Evolutionary conservation across 148 eudicot species (phyloP).

Genomic region (Chenopodium berlandieri): DNA sequence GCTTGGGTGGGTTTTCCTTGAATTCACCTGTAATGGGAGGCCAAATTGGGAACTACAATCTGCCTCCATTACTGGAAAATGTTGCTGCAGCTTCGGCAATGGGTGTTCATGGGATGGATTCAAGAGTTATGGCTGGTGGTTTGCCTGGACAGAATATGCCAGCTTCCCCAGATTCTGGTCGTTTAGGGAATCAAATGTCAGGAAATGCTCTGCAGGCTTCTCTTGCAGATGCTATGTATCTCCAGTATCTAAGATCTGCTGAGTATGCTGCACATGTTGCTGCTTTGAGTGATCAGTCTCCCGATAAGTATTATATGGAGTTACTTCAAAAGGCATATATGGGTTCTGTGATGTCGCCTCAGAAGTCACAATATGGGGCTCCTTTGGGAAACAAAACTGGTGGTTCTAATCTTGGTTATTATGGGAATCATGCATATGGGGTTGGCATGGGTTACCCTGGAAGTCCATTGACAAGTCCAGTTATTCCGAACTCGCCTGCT

Average conservation of each 20-base stretch:
- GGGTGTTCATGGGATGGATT: conserved; percentile 61
- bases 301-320: conserved; percentile 64
- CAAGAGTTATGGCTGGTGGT: conserved; percentile 52
- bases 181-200: conserved; percentile 55
- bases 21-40: conserved; percentile 53
- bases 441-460: conserved; percentile 93
- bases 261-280: conserved; percentile 74
- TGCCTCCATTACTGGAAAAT: conserved; percentile 79
- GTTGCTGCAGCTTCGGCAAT: conserved; percentile 72
- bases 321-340: conserved; percentile 78
- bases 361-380: conserved; percentile 65
- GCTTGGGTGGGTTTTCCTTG: conserved; percentile 61
- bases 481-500: conserved; percentile 65
- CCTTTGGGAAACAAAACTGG: conserved; percentile 53
- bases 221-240: conserved; percentile 75
- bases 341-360: conserved; percentile 69
- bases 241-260: conserved; percentile 70
- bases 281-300: conserved; percentile 63
- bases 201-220: conserved; percentile 55
- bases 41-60: conserved; percentile 56
- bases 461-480: conserved; percentile 73
- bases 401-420: conserved; percentile 72
- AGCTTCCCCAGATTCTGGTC: conserved; percentile 40
- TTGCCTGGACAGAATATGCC: conserved; percentile 41
- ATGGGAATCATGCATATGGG: conserved; percentile 64